Percentiles rank a stretch among this genome's conserved stretches.
Conservation (phyloP, 2,329 filamentous ascomycete species). For the Tetracladium maxilliforme region DNA sequence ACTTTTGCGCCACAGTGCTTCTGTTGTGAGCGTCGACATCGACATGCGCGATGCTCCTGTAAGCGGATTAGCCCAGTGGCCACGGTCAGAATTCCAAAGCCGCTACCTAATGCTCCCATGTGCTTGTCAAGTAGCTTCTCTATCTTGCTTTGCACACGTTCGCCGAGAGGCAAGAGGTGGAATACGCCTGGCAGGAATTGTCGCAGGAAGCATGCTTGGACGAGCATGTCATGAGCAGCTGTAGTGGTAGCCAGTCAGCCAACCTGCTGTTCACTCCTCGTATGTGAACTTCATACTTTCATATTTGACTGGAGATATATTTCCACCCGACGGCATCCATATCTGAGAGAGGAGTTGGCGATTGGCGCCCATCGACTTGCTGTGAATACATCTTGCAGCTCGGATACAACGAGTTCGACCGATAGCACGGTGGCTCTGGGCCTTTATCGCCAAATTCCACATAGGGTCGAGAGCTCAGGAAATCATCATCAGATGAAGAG, state of each 20-base stretch:
- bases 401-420: too few species aligned
- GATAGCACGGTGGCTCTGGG: too few species aligned
- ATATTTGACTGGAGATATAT: constrained; percentile 38
- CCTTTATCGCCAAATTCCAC: too few species aligned
- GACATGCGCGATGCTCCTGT: constrained; percentile 66
- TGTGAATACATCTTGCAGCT: too few species aligned
- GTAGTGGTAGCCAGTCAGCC: constrained; percentile 8
- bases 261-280: too few species aligned
- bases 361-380: too few species aligned
- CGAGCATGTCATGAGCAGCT: constrained; percentile 53
- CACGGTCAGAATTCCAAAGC: background rate
- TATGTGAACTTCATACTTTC: constrained; percentile 26
- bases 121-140: constrained; percentile 76
- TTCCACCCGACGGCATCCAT: constrained; percentile 70
- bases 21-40: constrained; percentile 73
- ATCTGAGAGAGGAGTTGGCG: constrained; percentile 63
- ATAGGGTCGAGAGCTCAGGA: too few species aligned
- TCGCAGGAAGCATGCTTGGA: constrained; percentile 59
- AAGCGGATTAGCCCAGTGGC: constrained; percentile 5
- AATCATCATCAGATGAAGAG: too few species aligned
- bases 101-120: constrained; percentile 60
- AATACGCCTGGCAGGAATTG: constrained; percentile 83
- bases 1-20: constrained; percentile 69
- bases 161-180: constrained; percentile 76
- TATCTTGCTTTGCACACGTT: constrained; percentile 78